phyloP scores from a whole-genome alignment of 345 rosid genomes.

The Gossypium arboreum region DNA sequence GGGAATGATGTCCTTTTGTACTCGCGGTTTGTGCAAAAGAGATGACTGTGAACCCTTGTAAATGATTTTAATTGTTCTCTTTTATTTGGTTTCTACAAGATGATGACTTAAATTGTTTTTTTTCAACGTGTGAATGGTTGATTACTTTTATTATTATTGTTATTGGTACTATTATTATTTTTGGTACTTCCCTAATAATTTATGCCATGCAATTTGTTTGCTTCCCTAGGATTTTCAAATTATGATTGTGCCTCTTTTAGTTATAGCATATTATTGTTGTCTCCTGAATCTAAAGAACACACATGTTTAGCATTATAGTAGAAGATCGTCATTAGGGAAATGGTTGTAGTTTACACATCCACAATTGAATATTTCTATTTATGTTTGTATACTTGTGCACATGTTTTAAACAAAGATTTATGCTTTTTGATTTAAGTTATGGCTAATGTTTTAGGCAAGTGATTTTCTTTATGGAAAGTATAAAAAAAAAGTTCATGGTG shows the following conservation, averaged over 20 bases:
- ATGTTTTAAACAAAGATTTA: background rate
- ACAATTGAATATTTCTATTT: background rate
- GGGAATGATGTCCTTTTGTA: background rate
- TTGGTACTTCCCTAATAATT: background rate
- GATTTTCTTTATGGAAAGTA: background rate
- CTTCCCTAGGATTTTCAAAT: constrained; percentile 2
- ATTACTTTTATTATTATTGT: background rate
- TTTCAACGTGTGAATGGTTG: background rate
- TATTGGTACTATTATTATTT: background rate
- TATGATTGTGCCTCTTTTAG: background rate
- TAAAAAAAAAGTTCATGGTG: background rate
- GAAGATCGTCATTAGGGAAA: background rate
- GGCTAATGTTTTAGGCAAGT: background rate
- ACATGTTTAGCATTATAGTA: background rate
- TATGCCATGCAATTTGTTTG: background rate
- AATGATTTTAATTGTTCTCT: background rate
- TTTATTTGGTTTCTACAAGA: background rate
- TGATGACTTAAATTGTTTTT: background rate
- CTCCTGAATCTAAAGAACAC: background rate
- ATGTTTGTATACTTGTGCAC: background rate
- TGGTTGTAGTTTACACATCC: background rate
- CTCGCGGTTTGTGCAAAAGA: background rate
- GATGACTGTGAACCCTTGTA: background rate
- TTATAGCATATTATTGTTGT: background rate
- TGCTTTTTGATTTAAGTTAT: background rate